A percentile compares a stretch with the other conserved stretches of the same genome.
Evolutionary conservation across 108 stramenopile species (phyloP).

Genomic region (Fistulifera solaris): DNA sequence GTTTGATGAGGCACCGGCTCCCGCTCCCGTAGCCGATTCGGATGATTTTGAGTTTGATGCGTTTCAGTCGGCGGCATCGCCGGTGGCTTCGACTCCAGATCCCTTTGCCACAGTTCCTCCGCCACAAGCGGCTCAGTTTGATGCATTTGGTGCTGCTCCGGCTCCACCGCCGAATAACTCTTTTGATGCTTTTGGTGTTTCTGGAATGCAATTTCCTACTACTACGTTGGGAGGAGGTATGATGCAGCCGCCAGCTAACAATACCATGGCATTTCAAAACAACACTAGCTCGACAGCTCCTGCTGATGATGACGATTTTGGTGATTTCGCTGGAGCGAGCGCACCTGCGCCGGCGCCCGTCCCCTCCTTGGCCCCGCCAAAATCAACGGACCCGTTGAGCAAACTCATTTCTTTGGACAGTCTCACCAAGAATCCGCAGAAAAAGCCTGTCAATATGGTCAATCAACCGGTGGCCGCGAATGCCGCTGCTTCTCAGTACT

Average conservation of each 20-base stretch:
- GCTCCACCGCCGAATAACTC: constrained; percentile 9
- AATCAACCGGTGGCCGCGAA: constrained; percentile 23
- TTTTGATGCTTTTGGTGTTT: constrained; percentile 66
- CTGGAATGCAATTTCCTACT: constrained; percentile 15
- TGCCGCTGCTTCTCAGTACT: constrained; percentile 22
- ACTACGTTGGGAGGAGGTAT: constrained; percentile 4
- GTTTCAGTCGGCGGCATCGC: constrained; percentile 23
- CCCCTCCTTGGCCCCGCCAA: constrained; percentile 17
- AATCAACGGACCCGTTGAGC: constrained; percentile 59
- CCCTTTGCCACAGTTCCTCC: constrained; percentile 26
- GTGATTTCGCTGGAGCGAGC: constrained; percentile 27
- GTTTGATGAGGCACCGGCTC: constrained; percentile 34
- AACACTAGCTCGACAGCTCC: neutral
- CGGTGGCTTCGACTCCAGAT: constrained; percentile 15
- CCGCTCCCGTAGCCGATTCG: constrained; percentile 18
- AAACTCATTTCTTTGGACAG: constrained; percentile 71
- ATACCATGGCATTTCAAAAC: neutral
- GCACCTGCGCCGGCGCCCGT: constrained; percentile 1
- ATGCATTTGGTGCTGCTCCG: constrained; percentile 37
- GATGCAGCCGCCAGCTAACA: constrained; percentile 1
- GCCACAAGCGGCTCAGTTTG: constrained; percentile 23
- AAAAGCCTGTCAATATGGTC: constrained; percentile 21
- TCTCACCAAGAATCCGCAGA: constrained; percentile 57
- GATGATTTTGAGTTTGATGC: constrained; percentile 34
- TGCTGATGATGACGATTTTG: constrained; percentile 36